A percentile compares a stretch with the other conserved stretches of the same genome.
Conservation (phyloP, 1,139 yeast genomes). For the Candida mesenterica region DNA sequence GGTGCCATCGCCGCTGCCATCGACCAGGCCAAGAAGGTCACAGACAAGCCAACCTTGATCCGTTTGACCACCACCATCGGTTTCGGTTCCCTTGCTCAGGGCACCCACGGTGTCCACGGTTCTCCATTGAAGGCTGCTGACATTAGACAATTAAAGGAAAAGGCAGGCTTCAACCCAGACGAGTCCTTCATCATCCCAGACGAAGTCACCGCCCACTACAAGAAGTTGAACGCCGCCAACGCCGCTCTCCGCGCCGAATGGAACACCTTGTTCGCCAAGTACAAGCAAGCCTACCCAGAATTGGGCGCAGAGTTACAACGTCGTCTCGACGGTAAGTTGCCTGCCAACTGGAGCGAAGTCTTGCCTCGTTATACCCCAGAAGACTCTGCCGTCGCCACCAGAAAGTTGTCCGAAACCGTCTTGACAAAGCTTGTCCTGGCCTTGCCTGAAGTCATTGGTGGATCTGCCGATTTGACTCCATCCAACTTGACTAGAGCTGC, state of each 20-base stretch:
- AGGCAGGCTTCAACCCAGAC: conserved; percentile 87
- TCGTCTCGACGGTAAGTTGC: conserved; percentile 80
- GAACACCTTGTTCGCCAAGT: conserved; percentile 62
- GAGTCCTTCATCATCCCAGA: conserved; percentile 77
- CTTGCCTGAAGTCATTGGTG: conserved; percentile 92
- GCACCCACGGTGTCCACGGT: conserved; percentile 96
- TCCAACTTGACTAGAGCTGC: conserved; percentile 93
- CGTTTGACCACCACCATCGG: conserved; percentile 92
- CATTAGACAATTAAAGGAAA: conserved; percentile 78
- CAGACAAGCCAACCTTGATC: conserved; percentile 87
- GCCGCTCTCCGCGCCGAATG: conserved; percentile 70
- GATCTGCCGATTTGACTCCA: conserved; percentile 98
- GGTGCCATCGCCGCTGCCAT: conserved; percentile 74
- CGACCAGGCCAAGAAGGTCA: conserved; percentile 60
- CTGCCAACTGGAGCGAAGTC: conserved; percentile 74
- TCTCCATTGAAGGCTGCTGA: conserved; percentile 95
- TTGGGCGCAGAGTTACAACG: conserved; percentile 79
- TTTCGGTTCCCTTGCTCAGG: conserved; percentile 82
- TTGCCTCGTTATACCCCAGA: conserved; percentile 78
- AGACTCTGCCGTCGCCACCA: conserved; percentile 87
- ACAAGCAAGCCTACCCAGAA: conserved; percentile 71
- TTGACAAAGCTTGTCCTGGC: conserved; percentile 60
- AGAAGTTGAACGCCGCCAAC: conserved; percentile 54
- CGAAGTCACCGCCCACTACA: conserved; percentile 76
- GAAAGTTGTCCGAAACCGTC: conserved; percentile 90